Evolutionary conservation across 352 stramenopile genomes (phyloP), one percentile per base, ranked within the genome.

Genomic region (Vaucheria bursata): DNA sequence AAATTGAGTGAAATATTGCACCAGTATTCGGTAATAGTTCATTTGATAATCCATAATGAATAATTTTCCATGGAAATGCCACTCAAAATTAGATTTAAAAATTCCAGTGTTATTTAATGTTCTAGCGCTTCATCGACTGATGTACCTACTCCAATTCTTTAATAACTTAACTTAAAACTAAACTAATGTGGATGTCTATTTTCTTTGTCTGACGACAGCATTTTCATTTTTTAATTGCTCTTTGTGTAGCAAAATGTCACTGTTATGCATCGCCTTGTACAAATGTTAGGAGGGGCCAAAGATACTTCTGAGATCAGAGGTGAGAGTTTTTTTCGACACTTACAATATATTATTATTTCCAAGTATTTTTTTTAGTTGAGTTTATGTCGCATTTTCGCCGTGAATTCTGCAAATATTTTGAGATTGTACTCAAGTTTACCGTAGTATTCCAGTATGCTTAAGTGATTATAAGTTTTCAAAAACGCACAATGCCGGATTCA

Each of bases 21-120:
- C 31, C 53, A 68, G 53, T 68, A 68, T 34, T 68, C 53, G 53
- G 53, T 68, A 34, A n/a, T n/a, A 68, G 53, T 2, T 2, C 31
- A 25, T 18, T 18, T 18, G 45, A 59, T 59, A 25, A 25, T 25
- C 45, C 12, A 25, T 25, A 25, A 18, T 25, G 25, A 18, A 25
- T 59, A 25, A 18, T 25, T 18, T 25, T 18, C 45, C 45, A 18
- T 18, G 18, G 18, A 25, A 59, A 18, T 18, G 12, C 45, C 45
- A 18, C 45, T 18, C 12, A 18, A 59, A 18, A 18, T 25, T 59
- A 18, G 45, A 18, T 59, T 18, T 18, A 25, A 59, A 59, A 18
- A 25, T 25, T 18, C 25, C 12, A 18, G 12, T 59, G 45, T 59
- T 59, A 18, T 25, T 25, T 59, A 25, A 18, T 25, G 18, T 18